Base-by-base conservation (phyloP, 495 filamentous ascomycete genomes). In the Copromyces sp. region DNA sequence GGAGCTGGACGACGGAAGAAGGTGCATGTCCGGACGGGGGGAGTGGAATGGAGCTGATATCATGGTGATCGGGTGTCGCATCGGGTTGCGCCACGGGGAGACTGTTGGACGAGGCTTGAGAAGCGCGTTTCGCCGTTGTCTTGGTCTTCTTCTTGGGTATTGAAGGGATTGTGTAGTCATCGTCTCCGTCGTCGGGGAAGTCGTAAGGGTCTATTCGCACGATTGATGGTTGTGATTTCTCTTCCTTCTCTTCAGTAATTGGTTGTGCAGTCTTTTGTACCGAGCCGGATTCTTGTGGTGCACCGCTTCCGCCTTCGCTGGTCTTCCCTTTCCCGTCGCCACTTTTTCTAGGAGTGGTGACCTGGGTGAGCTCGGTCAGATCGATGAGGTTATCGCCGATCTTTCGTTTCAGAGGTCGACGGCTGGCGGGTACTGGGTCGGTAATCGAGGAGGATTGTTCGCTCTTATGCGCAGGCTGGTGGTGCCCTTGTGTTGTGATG, bases 291-390 rank as follows among this genome's bases (percentile, higher is more conserved):
- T 24, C 11, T 29, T 59, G 47, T 59, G 29, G 11, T 29, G 29
- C 35, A 11, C 32, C 24, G 17, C 29, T 70, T n/a, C 41, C 40
- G n/a, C 41, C 39, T 37, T 73, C 69, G 35, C 12, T 37, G 12
- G 53, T 65, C 53, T 65, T 65, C 8, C 29, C 29, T 65, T 17
- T 65, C 29, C 53, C 53, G 32, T 65, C 14, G 29, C 53, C 53
- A 7, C 53, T 65, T 65, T 71, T 75, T 1, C 71, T 73, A 38
- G 76, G 76, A 16, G 76, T 76, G 4, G 76, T 77, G 35, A 76
- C 39, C 32, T 78, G 70, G 2, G 76, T 79, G 7, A 76, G 42
- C 32, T 77, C 75, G 45, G 75, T 70, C 7, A 77, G 44, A 5
- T 78, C 77, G 7, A 38, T 45, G 20, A 68, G 68, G 17, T 39